phyloP scores from a whole-genome alignment of 805 yeast genomes.

The Maudiozyma turicensis region DNA sequence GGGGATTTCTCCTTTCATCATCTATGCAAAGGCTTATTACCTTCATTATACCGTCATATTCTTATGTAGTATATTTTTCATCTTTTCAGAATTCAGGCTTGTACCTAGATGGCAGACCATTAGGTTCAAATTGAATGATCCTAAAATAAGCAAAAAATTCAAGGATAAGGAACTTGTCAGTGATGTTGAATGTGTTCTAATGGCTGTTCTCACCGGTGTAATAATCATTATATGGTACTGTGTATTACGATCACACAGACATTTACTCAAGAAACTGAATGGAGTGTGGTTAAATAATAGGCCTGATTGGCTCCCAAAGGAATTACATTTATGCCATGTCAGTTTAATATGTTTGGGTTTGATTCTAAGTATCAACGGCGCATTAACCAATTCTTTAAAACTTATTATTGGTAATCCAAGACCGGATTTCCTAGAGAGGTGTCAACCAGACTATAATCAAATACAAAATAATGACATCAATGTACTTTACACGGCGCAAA shows the following conservation, averaged over 20 bases:
- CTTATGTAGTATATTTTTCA: slow-evolving; percentile 9
- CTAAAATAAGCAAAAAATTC: slow-evolving; percentile 13
- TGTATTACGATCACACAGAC: slow-evolving; percentile 6
- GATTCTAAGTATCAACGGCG: slow-evolving; percentile 18
- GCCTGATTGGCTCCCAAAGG: slow-evolving; percentile 14
- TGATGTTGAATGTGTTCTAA: slow-evolving; percentile 13
- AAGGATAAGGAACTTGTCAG: slow-evolving; percentile 16
- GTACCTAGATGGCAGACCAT: slow-evolving; percentile 11
- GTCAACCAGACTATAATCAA: slow-evolving; percentile 12
- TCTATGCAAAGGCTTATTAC: slow-evolving; percentile 7
- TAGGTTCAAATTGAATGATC: slow-evolving; percentile 10
- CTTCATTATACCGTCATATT: slow-evolving; percentile 8
- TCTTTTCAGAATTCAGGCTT: slow-evolving; percentile 9
- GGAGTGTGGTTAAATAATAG: slow-evolving; percentile 7
- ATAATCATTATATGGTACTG: slow-evolving; percentile 12
- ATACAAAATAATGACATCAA: background rate
- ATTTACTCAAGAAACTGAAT: background rate
- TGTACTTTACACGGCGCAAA: slow-evolving; percentile 7
- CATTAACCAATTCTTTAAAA: slow-evolving; percentile 20
- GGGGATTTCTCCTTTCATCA: background rate
- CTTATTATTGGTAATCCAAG: slow-evolving; percentile 20
- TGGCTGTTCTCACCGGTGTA: slow-evolving; percentile 9
- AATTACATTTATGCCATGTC: slow-evolving; percentile 17
- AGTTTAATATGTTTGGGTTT: slow-evolving; percentile 15
- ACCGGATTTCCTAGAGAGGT: slow-evolving; percentile 25